Conservation (phyloP, 73 alveolate genomes). For the Effrenium voratum region DNA sequence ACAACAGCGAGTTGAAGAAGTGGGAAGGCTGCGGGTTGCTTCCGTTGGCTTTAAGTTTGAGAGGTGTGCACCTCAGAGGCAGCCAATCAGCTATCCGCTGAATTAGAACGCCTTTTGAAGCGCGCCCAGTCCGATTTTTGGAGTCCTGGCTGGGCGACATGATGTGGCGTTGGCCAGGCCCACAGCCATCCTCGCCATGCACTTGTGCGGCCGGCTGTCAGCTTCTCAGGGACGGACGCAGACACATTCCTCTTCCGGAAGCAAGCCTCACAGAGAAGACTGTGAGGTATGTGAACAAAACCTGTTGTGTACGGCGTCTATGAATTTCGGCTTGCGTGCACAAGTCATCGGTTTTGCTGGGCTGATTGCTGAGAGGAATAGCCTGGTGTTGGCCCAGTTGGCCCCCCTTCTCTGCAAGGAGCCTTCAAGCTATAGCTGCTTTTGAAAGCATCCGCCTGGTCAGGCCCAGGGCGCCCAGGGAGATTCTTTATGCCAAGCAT, state of each 20-base stretch:
- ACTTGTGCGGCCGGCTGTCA: slow-evolving; percentile 72
- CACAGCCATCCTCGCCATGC: slow-evolving; percentile 74
- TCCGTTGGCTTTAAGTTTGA: too few relatives aligned
- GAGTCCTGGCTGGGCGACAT: not conserved
- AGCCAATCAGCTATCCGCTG: too few relatives aligned
- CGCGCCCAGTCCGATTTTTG: not conserved
- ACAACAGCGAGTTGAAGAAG: not conserved
- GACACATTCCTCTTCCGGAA: not conserved
- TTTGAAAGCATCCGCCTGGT: slow-evolving; percentile 19
- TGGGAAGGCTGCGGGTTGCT: slow-evolving; percentile 16
- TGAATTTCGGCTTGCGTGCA: not conserved
- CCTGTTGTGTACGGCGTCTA: not conserved
- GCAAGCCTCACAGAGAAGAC: not conserved
- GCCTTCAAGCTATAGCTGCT: slow-evolving; percentile 59
- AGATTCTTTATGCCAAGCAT: too few relatives aligned
- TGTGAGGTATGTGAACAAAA: not conserved
- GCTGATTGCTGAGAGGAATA: not conserved
- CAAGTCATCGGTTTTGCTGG: not conserved
- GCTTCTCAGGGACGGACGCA: not conserved
- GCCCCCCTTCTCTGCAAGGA: not conserved
- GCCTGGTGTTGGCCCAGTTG: not conserved
- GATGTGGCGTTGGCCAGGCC: slow-evolving; percentile 54
- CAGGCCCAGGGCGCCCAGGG: slow-evolving; percentile 3
- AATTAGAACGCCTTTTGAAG: too few relatives aligned
- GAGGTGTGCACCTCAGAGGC: too few relatives aligned